A percentile compares a stretch with the other conserved stretches of the same genome.
These are phyloP conservation scores for Pichia sorboxylosa DNA, from an alignment of 1,139 yeast genomes.

Conservation along the genomic window DNA sequence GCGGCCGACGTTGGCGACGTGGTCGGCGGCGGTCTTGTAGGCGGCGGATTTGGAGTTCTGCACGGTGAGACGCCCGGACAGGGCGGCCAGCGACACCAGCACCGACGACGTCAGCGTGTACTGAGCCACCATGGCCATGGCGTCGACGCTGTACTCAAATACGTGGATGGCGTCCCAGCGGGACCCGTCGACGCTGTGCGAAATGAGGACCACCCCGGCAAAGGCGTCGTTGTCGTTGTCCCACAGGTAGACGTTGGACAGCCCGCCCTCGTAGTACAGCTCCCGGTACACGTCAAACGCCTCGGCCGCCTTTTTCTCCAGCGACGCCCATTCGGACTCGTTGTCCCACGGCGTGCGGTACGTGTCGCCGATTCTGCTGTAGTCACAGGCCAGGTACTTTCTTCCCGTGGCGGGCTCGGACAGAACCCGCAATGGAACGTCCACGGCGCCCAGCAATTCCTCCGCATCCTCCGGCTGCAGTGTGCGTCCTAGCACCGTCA, in stretches of 20 bases:
- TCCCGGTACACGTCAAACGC: conserved; percentile 90
- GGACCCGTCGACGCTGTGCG: conserved; percentile 40
- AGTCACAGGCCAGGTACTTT: conserved; percentile 77
- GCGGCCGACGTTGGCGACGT: conserved; percentile 75
- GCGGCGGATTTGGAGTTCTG: conserved; percentile 47
- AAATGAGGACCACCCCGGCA: conserved; percentile 85
- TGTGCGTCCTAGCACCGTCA: too few relatives aligned
- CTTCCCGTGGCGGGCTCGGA: conserved; percentile 53
- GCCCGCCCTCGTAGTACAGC: conserved; percentile 87
- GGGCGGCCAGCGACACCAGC: conserved; percentile 55
- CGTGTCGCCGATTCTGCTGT: conserved; percentile 89
- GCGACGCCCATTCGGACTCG: conserved; percentile 35
- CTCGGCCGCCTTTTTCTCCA: conserved; percentile 77
- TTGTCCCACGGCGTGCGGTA: conserved; percentile 90
- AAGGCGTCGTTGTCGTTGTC: conserved; percentile 57
- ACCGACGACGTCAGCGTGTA: conserved; percentile 84
- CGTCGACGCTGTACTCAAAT: conserved; percentile 56
- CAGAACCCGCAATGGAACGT: conserved; percentile 60
- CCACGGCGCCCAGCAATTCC: conserved; percentile 78
- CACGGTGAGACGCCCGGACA: conserved; percentile 80
- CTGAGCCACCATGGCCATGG: conserved; percentile 30
- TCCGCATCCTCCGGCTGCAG: conserved; percentile 82
- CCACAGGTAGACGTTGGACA: conserved; percentile 89
- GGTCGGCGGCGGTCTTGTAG: conserved; percentile 41
- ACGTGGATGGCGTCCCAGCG: conserved; percentile 43